Conservation (phyloP, 495 filamentous ascomycete species). For the Neurospora intermedia region DNA sequence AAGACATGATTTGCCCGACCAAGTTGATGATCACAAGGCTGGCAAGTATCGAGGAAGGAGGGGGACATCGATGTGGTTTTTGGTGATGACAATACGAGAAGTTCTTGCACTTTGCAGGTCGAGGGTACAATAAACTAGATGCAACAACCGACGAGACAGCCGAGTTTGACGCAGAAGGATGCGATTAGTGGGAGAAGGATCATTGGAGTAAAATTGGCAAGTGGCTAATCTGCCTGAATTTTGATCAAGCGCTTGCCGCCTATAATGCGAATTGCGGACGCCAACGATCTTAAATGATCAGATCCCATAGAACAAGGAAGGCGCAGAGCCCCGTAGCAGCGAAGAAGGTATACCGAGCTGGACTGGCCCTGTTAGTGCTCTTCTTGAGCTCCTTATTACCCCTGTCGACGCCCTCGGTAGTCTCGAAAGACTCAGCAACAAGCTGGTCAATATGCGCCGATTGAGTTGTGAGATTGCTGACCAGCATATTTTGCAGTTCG, state of each 20-base stretch:
- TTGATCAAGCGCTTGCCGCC: not conserved
- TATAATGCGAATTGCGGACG: not conserved
- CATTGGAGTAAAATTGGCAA: not conserved
- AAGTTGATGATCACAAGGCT: not conserved
- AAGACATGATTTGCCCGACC: not conserved
- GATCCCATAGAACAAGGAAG: slow-evolving; percentile 84
- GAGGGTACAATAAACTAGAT: not conserved
- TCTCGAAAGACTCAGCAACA: slow-evolving; percentile 71
- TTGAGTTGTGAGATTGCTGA: slow-evolving; percentile 72
- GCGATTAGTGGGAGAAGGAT: not conserved
- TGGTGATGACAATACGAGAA: not conserved
- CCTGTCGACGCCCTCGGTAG: slow-evolving; percentile 72
- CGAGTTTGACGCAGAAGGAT: not conserved
- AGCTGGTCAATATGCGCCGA: slow-evolving; percentile 79
- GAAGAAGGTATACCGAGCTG: slow-evolving; percentile 83
- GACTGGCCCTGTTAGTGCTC: slow-evolving; percentile 68
- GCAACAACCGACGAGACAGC: not conserved
- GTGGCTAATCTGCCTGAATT: not conserved
- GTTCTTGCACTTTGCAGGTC: not conserved
- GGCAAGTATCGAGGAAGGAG: not conserved
- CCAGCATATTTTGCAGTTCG: slow-evolving; percentile 80
- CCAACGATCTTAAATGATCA: slow-evolving; percentile 53
- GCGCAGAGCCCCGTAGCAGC: slow-evolving; percentile 71
- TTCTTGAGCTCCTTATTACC: slow-evolving; percentile 89
- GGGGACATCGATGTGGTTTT: not conserved